Evolutionary conservation across 2,329 filamentous ascomycete genomes (phyloP), one percentile per base, ranked within the genome.

Genomic region (Arthrobotrys musiformis): DNA sequence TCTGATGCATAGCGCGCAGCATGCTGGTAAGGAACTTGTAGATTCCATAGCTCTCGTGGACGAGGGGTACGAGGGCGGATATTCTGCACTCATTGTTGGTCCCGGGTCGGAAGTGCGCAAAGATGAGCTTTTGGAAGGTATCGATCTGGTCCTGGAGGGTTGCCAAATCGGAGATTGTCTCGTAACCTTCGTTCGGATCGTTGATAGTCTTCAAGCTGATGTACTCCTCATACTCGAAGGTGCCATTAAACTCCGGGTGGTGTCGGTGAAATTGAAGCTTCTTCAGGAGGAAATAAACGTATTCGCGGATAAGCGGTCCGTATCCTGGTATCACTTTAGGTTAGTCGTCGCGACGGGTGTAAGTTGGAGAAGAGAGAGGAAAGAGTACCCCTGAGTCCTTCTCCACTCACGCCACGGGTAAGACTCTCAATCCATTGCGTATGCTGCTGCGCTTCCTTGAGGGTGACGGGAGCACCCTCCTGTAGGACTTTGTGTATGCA

Each of bases 21-120:
- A 99, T 99, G 91, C 95, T 99, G 0, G 95, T 99, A 79, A 97
- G 94, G 83, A 99, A 99, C 85, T 98, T 98, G 87, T 99, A 99
- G 81, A 99, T 98, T 56, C 95, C 95, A 84, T 98, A 99, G 83
- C 93, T 98, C 86, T 99, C 95, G 83, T 97, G 93, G 2, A 99
- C 95, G 48, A 99, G 86, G 1, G 94, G 93, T 22, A 98, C 94
- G 64, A 99, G 85, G 0, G 95, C 93, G 13, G 94, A 96, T 81
- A 99, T 99, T 78, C 94, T 89, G 84, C 94, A 98, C 84, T 99
- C 95, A 82, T 98, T 99, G 85, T 97, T 97, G 56, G 92, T 90
- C 26, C 94, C 92, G 79, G 90, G 90, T 76, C 94, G 90, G 85
- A 99, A 98, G 84, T 98, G 93, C 3, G 95, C 95, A 85, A 98